Conservation (phyloP, 2,329 filamentous ascomycete genomes). For the Leptographium flavum region DNA sequence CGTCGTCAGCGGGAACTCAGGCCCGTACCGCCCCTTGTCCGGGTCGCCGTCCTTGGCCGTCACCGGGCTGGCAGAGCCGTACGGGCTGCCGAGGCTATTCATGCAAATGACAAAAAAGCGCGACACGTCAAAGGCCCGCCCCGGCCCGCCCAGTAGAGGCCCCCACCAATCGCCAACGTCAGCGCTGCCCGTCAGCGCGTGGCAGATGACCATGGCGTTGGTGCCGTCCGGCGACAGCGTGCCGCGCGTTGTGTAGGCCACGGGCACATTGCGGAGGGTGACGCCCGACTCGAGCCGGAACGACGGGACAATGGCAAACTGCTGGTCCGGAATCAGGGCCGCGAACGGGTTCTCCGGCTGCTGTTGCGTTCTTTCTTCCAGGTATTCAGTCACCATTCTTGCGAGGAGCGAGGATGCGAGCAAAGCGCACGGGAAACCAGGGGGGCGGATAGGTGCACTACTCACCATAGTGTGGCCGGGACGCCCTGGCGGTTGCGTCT, state of each 20-base stretch:
- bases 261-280: constrained; percentile 59
- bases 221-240: constrained; percentile 42
- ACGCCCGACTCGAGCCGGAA: constrained; percentile 91
- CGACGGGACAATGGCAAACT: constrained; percentile 71
- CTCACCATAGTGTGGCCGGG: constrained; percentile 11
- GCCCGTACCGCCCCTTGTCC: constrained; percentile 67
- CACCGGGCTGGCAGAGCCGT: constrained; percentile 75
- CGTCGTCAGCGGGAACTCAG: constrained; percentile 91
- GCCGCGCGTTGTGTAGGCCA: constrained; percentile 54
- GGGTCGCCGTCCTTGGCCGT: constrained; percentile 75
- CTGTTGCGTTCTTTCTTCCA: constrained; percentile 46
- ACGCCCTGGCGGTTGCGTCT: constrained; percentile 4
- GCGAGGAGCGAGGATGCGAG: neutral
- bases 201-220: constrained; percentile 66
- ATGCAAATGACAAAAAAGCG: constrained; percentile 78
- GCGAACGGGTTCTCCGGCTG: constrained; percentile 91
- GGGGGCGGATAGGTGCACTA: neutral
- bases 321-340: constrained; percentile 73
- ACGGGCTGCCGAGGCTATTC: constrained; percentile 74
- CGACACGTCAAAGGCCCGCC: constrained; percentile 66
- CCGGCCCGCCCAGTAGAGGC: constrained; percentile 62
- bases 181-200: constrained; percentile 72
- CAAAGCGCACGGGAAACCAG: neutral
- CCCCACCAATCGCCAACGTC: constrained; percentile 87
- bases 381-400: constrained; percentile 45